These are phyloP conservation scores for Nitzschia putrida DNA, from an alignment of 108 stramenopile genomes.

Conservation along the genomic window DNA sequence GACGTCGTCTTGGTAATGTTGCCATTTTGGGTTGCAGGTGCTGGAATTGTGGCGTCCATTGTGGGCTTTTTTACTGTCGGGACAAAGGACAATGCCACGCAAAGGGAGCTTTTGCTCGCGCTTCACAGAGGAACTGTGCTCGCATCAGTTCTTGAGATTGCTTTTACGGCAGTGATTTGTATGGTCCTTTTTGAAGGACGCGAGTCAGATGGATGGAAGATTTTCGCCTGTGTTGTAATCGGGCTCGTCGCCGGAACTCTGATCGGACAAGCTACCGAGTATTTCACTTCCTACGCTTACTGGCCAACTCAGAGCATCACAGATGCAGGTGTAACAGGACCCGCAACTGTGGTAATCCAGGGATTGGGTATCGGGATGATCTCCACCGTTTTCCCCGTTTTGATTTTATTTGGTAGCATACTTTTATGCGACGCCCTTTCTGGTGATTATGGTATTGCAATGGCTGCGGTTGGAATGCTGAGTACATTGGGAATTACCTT, in stretches of 20 bases:
- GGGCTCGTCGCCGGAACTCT: constrained; percentile 88
- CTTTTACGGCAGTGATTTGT: constrained; percentile 52
- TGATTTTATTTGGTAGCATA: constrained; percentile 85
- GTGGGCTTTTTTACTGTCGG: constrained; percentile 69
- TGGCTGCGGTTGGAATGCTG: constrained; percentile 95
- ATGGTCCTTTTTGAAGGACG: constrained; percentile 52
- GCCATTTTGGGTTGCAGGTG: constrained; percentile 87
- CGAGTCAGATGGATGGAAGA: constrained; percentile 52
- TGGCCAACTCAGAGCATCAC: constrained; percentile 84
- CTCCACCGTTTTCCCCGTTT: constrained; percentile 84
- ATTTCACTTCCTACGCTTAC: constrained; percentile 89
- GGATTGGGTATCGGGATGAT: constrained; percentile 92
- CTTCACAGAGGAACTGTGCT: constrained; percentile 77
- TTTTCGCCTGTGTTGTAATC: constrained; percentile 79
- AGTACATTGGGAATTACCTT: constrained; percentile 89
- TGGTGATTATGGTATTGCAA: constrained; percentile 89
- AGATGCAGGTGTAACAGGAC: constrained; percentile 86
- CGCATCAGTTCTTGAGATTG: constrained; percentile 65
- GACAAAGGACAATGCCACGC: constrained; percentile 63
- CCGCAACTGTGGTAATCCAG: constrained; percentile 93
- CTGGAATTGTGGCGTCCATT: constrained; percentile 86
- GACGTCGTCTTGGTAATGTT: constrained; percentile 68
- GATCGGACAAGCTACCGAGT: constrained; percentile 94
- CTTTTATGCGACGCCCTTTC: constrained; percentile 79
- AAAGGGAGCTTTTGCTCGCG: constrained; percentile 68